Evolutionary conservation across 257 asterid genomes (phyloP).

Genomic region (Capsicum baccatum): DNA sequence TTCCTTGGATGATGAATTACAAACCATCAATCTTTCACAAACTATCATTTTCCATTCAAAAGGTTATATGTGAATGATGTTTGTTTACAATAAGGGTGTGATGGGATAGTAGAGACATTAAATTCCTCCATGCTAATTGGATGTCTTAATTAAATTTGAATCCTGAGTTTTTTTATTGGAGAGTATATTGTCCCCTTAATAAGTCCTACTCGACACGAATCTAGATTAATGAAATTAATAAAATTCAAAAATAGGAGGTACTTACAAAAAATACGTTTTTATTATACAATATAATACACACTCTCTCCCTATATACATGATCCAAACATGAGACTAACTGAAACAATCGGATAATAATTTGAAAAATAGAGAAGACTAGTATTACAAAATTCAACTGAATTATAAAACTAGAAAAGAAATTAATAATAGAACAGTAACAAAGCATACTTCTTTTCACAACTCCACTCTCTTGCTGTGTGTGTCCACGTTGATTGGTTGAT

Average conservation of each 20-base stretch:
- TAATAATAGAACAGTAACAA: not conserved
- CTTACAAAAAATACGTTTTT: not conserved
- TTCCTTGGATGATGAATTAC: not conserved
- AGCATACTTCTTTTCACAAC: too few species aligned
- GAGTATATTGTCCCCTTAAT: not conserved
- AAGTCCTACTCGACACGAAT: not conserved
- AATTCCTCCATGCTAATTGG: not conserved
- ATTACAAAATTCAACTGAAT: too few species aligned
- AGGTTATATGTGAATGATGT: too few species aligned
- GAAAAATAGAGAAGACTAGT: too few species aligned
- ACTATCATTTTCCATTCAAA: not conserved
- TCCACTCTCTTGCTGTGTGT: too few species aligned
- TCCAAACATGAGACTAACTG: not conserved
- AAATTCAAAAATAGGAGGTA: not conserved
- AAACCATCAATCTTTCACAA: not conserved
- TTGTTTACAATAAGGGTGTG: not conserved
- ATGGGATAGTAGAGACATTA: not conserved
- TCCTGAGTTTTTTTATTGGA: accelerated
- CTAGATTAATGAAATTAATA: not conserved
- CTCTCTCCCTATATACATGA: not conserved
- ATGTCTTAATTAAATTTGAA: not conserved
- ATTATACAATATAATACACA: not conserved
- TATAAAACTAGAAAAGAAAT: too few species aligned
- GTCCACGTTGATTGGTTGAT: too few species aligned
- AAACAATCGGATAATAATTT: too few species aligned